Percentiles rank a stretch among this genome's conserved stretches.
Conservation (phyloP, 257 asterid genomes). For the Striga asiatica region DNA sequence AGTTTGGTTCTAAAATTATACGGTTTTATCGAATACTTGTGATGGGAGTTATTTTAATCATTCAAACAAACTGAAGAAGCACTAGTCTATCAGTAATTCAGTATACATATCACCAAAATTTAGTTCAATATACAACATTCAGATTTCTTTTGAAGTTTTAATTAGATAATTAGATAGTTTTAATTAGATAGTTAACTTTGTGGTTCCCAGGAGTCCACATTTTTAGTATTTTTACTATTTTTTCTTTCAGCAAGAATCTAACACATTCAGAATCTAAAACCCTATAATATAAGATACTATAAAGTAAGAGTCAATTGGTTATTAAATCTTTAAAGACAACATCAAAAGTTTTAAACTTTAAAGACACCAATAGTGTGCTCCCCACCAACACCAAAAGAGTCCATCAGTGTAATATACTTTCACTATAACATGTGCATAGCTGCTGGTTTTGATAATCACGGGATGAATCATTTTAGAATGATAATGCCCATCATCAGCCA, state of each 20-base stretch:
- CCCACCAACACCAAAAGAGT: slow-evolving; percentile 21
- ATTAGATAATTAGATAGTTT: too few relatives aligned
- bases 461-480: slow-evolving; percentile 66
- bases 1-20: too few relatives aligned
- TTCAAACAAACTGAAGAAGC: too few relatives aligned
- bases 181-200: too few relatives aligned
- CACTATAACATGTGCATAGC: neutral
- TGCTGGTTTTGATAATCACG: slow-evolving; percentile 36
- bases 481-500: slow-evolving; percentile 66
- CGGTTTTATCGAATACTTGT: too few relatives aligned
- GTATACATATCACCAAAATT: too few relatives aligned
- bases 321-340: slow-evolving; percentile 12
- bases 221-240: neutral
- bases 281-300: neutral
- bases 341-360: slow-evolving; percentile 11
- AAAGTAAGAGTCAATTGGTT: neutral
- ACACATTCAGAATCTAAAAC: slow-evolving; percentile 20
- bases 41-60: too few relatives aligned
- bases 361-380: slow-evolving; percentile 23
- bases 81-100: too few relatives aligned
- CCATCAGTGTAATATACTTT: slow-evolving; percentile 11
- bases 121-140: too few relatives aligned
- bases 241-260: slow-evolving; percentile 17
- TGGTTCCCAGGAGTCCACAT: slow-evolving; percentile 16
- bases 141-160: too few relatives aligned